Conservation (phyloP, 2,329 filamentous ascomycete genomes). For the Claviceps citrina region DNA sequence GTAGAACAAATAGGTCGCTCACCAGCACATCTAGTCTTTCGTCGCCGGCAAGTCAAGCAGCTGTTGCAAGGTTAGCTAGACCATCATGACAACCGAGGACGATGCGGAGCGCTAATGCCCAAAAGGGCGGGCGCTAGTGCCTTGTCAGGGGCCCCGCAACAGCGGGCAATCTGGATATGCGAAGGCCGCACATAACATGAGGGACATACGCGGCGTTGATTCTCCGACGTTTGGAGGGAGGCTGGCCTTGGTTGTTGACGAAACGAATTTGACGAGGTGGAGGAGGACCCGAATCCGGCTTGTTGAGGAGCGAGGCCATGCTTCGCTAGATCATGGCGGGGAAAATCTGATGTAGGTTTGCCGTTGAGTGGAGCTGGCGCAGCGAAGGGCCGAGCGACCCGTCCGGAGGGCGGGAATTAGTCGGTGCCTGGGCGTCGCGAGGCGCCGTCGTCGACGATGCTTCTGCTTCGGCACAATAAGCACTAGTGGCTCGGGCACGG, state of each 20-base stretch:
- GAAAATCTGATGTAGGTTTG: conserved; percentile 1
- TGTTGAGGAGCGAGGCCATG: conserved; percentile 33
- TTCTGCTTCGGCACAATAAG: background rate
- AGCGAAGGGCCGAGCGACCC: conserved; percentile 1
- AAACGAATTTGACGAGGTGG: conserved; percentile 53
- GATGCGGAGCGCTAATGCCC: background rate
- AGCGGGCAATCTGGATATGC: background rate
- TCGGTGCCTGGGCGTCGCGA: background rate
- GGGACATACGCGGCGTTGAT: conserved; percentile 60
- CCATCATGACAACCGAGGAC: background rate
- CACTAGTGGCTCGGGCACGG: background rate
- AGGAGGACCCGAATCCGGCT: conserved; percentile 22
- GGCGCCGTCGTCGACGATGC: background rate
- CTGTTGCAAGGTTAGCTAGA: conserved; percentile 20
- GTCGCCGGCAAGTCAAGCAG: conserved; percentile 58
- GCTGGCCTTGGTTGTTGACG: conserved; percentile 68
- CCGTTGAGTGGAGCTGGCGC: background rate
- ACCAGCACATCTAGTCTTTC: conserved; percentile 62
- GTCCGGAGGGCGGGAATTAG: background rate
- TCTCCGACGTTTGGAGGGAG: conserved; percentile 61
- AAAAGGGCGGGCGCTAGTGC: background rate
- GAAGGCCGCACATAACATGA: background rate
- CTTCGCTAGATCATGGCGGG: conserved; percentile 22
- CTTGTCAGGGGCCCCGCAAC: background rate
- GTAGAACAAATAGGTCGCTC: conserved; percentile 59